These are phyloP conservation scores for Cryptococcus neoformans DNA, from an alignment of 1,284 basidiomycete species.

Conservation along the genomic window DNA sequence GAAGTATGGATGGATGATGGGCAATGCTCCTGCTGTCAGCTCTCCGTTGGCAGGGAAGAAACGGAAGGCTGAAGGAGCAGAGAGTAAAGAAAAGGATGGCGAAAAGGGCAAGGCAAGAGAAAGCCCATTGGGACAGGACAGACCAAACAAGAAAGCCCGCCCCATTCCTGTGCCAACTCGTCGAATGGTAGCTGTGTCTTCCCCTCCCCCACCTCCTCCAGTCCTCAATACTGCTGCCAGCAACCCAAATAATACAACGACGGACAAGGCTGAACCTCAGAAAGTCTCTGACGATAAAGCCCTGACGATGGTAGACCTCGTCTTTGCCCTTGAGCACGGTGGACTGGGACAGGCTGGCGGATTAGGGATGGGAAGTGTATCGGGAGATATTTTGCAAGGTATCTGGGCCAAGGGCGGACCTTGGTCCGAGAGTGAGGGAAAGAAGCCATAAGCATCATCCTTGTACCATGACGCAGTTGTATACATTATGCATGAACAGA, in stretches of 20 bases:
- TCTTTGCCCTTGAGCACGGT: conserved; percentile 43
- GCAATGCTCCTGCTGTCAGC: conserved; percentile 20
- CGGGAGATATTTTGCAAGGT: conserved; percentile 24
- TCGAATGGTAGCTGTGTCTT: conserved; percentile 5
- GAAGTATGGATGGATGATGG: conserved; percentile 42
- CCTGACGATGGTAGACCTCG: conserved; percentile 36
- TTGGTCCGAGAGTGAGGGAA: conserved; percentile 17
- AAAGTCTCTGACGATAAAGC: conserved; percentile 32
- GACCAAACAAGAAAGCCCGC: conserved; percentile 9
- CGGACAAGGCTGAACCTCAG: not conserved
- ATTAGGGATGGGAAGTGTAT: conserved; percentile 11
- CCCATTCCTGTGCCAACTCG: conserved; percentile 9
- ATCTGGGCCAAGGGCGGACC: conserved; percentile 31
- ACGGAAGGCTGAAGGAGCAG: conserved; percentile 12
- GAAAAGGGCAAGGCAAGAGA: not conserved
- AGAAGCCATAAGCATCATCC: too few relatives aligned
- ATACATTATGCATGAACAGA: too few relatives aligned
- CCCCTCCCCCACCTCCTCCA: not conserved
- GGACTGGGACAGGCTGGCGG: conserved; percentile 30
- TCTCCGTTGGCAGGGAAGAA: conserved; percentile 27
- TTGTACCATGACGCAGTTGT: too few relatives aligned
- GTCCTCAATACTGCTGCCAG: too few relatives aligned
- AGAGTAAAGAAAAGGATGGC: conserved; percentile 3
- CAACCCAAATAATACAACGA: not conserved
- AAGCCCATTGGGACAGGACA: conserved; percentile 9